These are phyloP conservation scores for Pichia thaimueangensis DNA, from an alignment of 805 yeast species.

Conservation along the genomic window DNA sequence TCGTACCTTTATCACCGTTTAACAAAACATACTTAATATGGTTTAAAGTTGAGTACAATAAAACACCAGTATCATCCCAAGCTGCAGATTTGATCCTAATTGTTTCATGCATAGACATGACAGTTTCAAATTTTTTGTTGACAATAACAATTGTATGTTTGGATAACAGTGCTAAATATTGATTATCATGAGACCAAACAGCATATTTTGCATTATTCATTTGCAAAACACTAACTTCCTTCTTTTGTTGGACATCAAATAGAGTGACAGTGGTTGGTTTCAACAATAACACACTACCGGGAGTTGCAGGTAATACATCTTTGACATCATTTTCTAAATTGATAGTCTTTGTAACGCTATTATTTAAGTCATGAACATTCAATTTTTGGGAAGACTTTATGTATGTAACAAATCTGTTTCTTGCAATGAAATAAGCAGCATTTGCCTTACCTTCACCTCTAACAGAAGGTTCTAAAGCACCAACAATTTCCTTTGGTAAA, in stretches of 20 bases:
- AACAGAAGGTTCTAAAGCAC: constrained; percentile 90
- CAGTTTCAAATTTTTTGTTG: constrained; percentile 64
- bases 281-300: constrained; percentile 76
- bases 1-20: constrained; percentile 93
- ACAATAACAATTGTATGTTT: constrained; percentile 92
- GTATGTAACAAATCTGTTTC: constrained; percentile 88
- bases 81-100: constrained; percentile 95
- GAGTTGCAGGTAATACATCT: constrained; percentile 72
- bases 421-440: constrained; percentile 85
- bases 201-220: constrained; percentile 82
- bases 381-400: constrained; percentile 57
- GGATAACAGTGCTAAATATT: constrained; percentile 77
- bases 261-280: constrained; percentile 67
- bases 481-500: constrained; percentile 80
- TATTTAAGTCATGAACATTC: constrained; percentile 77
- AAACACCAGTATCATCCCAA: constrained; percentile 92
- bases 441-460: constrained; percentile 74
- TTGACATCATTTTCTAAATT: constrained; percentile 58
- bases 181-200: constrained; percentile 83
- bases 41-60: constrained; percentile 88
- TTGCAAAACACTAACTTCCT: constrained; percentile 59
- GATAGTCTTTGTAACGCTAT: constrained; percentile 75
- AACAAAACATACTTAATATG: constrained; percentile 90
- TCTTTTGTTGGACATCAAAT: constrained; percentile 91
- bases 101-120: constrained; percentile 90